These are phyloP conservation scores for Umbilicaria muhlenbergii DNA, from an alignment of 495 filamentous ascomycete genomes.

Conservation along the genomic window DNA sequence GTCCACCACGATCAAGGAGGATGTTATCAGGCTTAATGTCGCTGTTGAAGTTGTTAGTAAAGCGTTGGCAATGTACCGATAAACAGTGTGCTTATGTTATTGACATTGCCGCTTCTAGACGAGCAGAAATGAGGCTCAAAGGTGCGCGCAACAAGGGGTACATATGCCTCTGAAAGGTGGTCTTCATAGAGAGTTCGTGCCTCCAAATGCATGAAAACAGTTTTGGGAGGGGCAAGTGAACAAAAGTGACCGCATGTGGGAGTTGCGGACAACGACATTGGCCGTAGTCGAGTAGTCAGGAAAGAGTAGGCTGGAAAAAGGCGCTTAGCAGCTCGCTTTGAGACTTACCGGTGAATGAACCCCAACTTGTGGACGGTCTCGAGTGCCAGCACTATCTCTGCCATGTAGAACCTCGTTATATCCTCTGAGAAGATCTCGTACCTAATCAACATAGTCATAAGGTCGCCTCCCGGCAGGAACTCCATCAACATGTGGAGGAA, in stretches of 20 bases:
- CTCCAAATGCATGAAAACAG: not conserved
- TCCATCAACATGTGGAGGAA: slow-evolving; percentile 99
- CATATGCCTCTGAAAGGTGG: too few relatives aligned
- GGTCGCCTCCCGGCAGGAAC: slow-evolving; percentile 90
- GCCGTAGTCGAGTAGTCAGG: too few relatives aligned
- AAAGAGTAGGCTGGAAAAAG: not conserved
- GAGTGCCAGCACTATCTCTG: slow-evolving; percentile 91
- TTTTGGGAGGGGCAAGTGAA: not conserved
- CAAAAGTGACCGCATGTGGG: not conserved
- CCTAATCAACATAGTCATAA: slow-evolving; percentile 99
- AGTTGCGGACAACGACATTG: too few relatives aligned
- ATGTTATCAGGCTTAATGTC: slow-evolving; percentile 99
- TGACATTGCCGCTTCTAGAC: not conserved
- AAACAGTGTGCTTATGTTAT: too few relatives aligned
- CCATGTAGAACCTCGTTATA: slow-evolving; percentile 98
- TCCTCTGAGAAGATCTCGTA: slow-evolving; percentile 99
- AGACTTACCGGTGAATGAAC: slow-evolving; percentile 86
- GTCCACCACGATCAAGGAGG: slow-evolving; percentile 82
- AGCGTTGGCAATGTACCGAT: too few relatives aligned
- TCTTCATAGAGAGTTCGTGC: not conserved
- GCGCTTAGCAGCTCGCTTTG: not conserved
- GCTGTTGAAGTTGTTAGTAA: slow-evolving; percentile 28
- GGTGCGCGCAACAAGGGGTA: too few relatives aligned
- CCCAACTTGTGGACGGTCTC: slow-evolving; percentile 95
- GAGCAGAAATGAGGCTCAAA: slow-evolving; percentile 1